These are phyloP conservation scores for Chytriomyces sp. DNA, from an alignment of 192 early-diverging fungal species.

Conservation along the genomic window DNA sequence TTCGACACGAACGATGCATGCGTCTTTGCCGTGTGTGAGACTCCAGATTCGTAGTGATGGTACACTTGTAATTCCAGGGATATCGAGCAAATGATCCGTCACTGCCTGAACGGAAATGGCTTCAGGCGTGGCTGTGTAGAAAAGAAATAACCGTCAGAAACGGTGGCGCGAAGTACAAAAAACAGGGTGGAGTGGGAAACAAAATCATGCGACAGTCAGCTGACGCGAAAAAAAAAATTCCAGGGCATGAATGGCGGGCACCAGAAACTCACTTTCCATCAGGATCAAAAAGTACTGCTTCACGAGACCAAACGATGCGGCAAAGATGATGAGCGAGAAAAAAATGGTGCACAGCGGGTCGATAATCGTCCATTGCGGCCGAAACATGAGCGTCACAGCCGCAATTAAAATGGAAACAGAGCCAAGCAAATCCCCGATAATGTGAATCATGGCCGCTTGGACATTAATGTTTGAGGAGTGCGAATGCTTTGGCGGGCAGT, in stretches of 20 bases:
- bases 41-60: constrained; percentile 61
- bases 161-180: no score
- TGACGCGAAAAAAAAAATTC: constrained; percentile 27
- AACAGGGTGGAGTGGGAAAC: no score
- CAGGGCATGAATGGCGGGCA: neutral
- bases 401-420: constrained; percentile 78
- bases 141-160: neutral
- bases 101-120: neutral
- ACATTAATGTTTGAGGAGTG: constrained; percentile 49
- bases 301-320: constrained; percentile 67
- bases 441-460: constrained; percentile 74
- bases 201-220: neutral
- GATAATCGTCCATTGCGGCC: constrained; percentile 59
- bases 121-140: neutral
- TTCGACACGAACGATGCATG: constrained; percentile 8
- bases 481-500: neutral
- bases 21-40: constrained; percentile 45
- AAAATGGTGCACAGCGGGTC: constrained; percentile 79
- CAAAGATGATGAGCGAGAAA: constrained; percentile 71
- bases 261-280: constrained; percentile 63
- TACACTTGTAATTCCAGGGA: constrained; percentile 56
- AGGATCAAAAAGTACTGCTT: constrained; percentile 65
- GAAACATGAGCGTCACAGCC: constrained; percentile 60
- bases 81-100: constrained; percentile 31
- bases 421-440: constrained; percentile 73